Base-by-base conservation (phyloP, 345 rosid genomes). In the Corchorus olitorius region DNA sequence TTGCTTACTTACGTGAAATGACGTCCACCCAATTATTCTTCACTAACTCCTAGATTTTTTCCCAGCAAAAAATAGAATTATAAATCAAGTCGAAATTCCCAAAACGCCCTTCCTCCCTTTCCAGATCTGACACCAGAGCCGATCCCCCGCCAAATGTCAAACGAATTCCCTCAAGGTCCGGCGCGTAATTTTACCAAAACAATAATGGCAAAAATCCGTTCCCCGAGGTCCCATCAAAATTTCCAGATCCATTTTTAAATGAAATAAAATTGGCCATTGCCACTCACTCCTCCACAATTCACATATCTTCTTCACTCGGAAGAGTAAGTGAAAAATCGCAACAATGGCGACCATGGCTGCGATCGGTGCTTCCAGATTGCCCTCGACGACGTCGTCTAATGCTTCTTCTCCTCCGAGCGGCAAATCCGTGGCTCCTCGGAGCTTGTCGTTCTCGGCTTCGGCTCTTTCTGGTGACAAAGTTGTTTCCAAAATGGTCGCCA, bases 261-360 rank as follows among this genome's bases (percentile, higher is more conserved):
- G 6, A 39, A 39, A 39, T 39, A 6, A 39, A 39, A 39, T 3
- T 39, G 43, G 43, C 43, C 43, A 39, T 39, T 39, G 43, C 43
- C 43, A 39, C 43, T 39, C 43, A 39, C 43, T 39, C 43, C 43
- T 39, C 43, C 4, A 3, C 15, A 10, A 39, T n/a, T 59, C 53
- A 16, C 34, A 39, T 4, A 37, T 6, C 5, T 8, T 7, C 22
- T 16, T 20, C 53, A 17, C 72, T 22, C 17, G 3, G 4, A 1
- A 1, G 43, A 45, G 4, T 52, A 39, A 39, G 5, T 39, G 43
- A 39, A 19, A 52, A 70, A 70, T 70, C 13, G 62, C 41, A 6
- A 58, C 10, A 73, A 88, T 90, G 92, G 90, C 91, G 80, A 85
- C 78, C 67, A 75, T 86, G 85, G 91, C 91, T 35, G 84, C 89